Base-by-base conservation (phyloP, 805 yeast species). In the Barnettozyma vustinii region DNA sequence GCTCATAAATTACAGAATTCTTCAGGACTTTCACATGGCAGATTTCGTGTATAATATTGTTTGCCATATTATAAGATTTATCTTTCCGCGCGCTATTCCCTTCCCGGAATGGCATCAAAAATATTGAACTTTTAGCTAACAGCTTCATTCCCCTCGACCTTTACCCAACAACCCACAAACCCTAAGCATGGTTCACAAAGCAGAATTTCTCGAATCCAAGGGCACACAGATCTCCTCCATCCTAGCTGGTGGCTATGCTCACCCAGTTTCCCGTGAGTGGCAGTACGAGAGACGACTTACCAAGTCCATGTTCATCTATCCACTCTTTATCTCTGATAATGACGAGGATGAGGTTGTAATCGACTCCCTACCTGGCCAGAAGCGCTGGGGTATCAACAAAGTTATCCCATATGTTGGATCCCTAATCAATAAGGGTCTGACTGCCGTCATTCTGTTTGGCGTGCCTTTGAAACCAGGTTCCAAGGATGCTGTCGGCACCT, bases 211-310 rank as follows among this genome's bases (percentile, higher is more conserved):
- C 46, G 78, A 80, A 16, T 68, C 73, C 1, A 71, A 74, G 21
- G 78, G 77, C 32, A 79, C 91, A 1, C 72, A 75, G 35, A 79
- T 88, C 52, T 75, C 89, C 13, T 86, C 96, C 7, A 71, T 94
- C 39, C 74, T 94, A 40, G 92, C 94, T 53, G 97, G 98, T 51
- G 97, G 98, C 4, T 94, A 91, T 69, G 87, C 87, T 66, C 96
- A 91, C 61, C 95, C 97, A 1, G 74, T 92, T 41, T 62, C 88
- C 19, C 78, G 99, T 59, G 83, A 79, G 64, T 94, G 99, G 99
- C 99, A 94, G 67, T 78, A 77, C 56, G 92, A 84, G 63, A 78
- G 90, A 58, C 92, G 83, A 65, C 75, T 94, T 48, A 75, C 84
- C 30, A 94, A 94, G 67, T 83, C 78, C 64, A 87, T 88, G 95